Evolutionary conservation across 1,284 basidiomycete genomes (phyloP).

Genomic region (Rhodotorula sp.): DNA sequence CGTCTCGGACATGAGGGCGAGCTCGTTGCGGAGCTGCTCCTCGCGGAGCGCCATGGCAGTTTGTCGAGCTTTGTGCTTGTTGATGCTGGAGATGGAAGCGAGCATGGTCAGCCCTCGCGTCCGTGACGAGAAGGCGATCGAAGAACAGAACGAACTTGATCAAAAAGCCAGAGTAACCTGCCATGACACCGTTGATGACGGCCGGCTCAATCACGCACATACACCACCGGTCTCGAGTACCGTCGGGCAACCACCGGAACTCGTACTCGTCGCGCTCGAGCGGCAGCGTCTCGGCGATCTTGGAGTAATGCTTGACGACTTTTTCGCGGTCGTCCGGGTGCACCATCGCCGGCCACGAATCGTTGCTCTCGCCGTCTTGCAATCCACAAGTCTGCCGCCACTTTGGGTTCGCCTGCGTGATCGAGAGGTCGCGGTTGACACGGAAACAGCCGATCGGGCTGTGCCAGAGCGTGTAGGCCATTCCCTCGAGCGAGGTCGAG

Average conservation of each 20-base stretch:
- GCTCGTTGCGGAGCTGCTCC: conserved; percentile 18
- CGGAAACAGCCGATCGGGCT: conserved; percentile 8
- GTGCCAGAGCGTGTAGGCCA: conserved; percentile 8
- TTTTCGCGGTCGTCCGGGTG: conserved; percentile 13
- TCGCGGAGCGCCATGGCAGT: conserved; percentile 8
- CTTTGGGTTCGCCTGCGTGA: conserved; percentile 14
- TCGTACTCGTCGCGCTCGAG: conserved; percentile 18
- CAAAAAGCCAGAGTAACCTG: conserved; percentile 16
- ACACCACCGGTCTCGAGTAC: conserved; percentile 2
- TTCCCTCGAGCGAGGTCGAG: conserved; percentile 13
- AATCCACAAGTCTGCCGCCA: conserved; percentile 15
- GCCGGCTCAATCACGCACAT: conserved; percentile 7
- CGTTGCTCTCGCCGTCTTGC: conserved; percentile 7
- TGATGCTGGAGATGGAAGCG: conserved; percentile 6
- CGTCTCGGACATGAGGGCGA: conserved; percentile 16
- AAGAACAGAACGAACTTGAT: conserved; percentile 9
- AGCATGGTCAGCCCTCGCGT: neutral
- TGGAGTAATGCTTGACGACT: conserved; percentile 16
- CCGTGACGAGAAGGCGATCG: no score
- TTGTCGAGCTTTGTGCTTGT: conserved; percentile 20
- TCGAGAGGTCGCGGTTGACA: conserved; percentile 13
- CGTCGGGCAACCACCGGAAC: conserved; percentile 14
- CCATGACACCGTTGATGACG: conserved; percentile 7
- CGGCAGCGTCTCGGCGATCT: neutral
- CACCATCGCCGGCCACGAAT: conserved; percentile 23